Conservation (phyloP, 441 rosid species). For the Manihot esculenta region DNA sequence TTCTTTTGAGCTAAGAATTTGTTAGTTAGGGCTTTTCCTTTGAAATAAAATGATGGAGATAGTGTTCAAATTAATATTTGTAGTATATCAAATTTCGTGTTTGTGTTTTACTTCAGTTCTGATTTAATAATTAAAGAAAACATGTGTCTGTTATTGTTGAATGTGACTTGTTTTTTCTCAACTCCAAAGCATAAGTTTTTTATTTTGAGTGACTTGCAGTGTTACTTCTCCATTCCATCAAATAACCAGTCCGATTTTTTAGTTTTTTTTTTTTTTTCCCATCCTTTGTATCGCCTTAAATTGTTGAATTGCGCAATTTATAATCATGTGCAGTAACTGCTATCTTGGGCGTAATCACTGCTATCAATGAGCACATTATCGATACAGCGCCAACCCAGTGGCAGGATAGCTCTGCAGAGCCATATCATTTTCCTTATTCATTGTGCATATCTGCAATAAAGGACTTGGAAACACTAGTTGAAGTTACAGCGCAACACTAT, state of each 20-base stretch:
- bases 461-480: slow-evolving; percentile 88
- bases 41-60: background rate
- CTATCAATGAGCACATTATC: slow-evolving; percentile 79
- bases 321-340: slow-evolving; percentile 71
- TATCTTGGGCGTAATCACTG: slow-evolving; percentile 76
- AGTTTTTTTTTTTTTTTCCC: background rate
- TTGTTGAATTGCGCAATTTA: slow-evolving; percentile 25
- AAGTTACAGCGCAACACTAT: slow-evolving; percentile 81
- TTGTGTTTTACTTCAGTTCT: background rate
- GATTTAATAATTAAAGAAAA: background rate
- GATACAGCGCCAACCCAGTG: slow-evolving; percentile 56
- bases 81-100: background rate
- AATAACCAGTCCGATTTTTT: background rate
- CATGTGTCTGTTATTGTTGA: background rate
- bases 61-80: background rate
- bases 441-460: slow-evolving; percentile 75
- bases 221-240: background rate
- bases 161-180: background rate
- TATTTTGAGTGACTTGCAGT: background rate
- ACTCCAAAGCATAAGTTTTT: background rate
- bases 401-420: slow-evolving; percentile 34
- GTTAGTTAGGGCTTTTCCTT: slow-evolving; percentile 7
- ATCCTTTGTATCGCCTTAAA: background rate
- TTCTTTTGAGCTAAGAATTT: slow-evolving; percentile 38
- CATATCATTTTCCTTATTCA: slow-evolving; percentile 63